Base-by-base conservation (phyloP, 805 yeast species). In the Maudiozyma barnettii region DNA sequence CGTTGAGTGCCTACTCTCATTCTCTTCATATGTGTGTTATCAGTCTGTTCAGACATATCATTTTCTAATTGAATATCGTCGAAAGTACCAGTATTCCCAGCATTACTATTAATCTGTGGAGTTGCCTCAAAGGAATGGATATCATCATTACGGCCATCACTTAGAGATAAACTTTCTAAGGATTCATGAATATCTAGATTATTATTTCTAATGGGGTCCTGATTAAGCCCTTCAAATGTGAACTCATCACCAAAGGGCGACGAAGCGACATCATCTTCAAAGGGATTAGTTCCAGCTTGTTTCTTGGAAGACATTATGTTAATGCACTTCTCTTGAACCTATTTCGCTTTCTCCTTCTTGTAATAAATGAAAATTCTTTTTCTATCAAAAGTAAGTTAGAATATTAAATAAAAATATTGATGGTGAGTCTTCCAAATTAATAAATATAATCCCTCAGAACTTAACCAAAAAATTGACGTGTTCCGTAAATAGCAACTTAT, bases 1-100 rank as follows among this genome's bases (percentile, higher is more conserved):
- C 95, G 75, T 54, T 84, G 87, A 3, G 97, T 90, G 49, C 96
- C 96, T 95, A 95, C 87, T 66, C 96, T 74, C 55, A 82, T 77
- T 57, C 95, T 75, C 54, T 82, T 79, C 79, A 84, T 83, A 4
- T 45, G 47, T 14, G 51, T 44, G n/a, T 51, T 51, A 12, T 50
- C 53, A 9, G 48, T 49, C 16, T 40, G 51, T 1, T 50, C 40
- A 26, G 47, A 50, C 20, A 50, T 49, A 40, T 47, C 51, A 30
- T 52, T 56, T 16, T 58, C 62, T 33, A 59, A 39, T 12, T 45
- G 54, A 7, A 57, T 53, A 41, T 60, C 63, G 42, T 59, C 63
- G 46, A 60, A 60, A 1, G 53, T 48, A 8, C 58, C 59, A 14
- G 33, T 19, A 8, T 16, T 29, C 5, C 21, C 33, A 6, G 31